Conservation (phyloP, 2,329 filamentous ascomycete genomes). For the Venturia oleaginea region DNA sequence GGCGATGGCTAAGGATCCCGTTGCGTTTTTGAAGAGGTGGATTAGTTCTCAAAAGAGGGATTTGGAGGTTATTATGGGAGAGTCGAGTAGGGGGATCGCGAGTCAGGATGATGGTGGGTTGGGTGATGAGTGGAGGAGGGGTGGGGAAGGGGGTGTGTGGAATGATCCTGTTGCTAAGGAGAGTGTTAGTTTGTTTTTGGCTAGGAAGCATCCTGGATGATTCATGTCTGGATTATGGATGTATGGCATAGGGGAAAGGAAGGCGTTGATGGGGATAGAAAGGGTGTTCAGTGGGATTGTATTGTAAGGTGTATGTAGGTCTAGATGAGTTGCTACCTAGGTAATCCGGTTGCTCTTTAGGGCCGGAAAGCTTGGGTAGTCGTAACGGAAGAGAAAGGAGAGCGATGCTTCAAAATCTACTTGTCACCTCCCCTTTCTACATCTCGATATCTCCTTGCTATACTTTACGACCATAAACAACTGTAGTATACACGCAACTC, state of each 20-base stretch:
- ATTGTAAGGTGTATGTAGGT: neutral
- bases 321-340: neutral
- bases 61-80: slow-evolving; percentile 77
- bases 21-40: slow-evolving; percentile 79
- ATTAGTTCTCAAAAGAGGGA: slow-evolving; percentile 85
- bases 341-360: neutral
- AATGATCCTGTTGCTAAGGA: slow-evolving; percentile 52
- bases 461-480: too few relatives aligned
- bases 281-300: neutral
- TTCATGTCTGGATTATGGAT: neutral
- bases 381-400: too few relatives aligned
- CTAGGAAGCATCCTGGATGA: slow-evolving; percentile 24
- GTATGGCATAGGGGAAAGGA: neutral
- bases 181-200: slow-evolving; percentile 53
- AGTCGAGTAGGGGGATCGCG: slow-evolving; percentile 48
- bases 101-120: slow-evolving; percentile 41
- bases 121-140: slow-evolving; percentile 61
- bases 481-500: too few relatives aligned
- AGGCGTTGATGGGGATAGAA: neutral
- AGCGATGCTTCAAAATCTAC: too few relatives aligned
- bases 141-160: slow-evolving; percentile 55
- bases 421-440: too few relatives aligned
- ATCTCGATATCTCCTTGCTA: too few relatives aligned
- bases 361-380: neutral
- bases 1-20: slow-evolving; percentile 69